These are phyloP conservation scores for Cordyceps pruinosa DNA, from an alignment of 2,329 filamentous ascomycete species.

Conservation along the genomic window DNA sequence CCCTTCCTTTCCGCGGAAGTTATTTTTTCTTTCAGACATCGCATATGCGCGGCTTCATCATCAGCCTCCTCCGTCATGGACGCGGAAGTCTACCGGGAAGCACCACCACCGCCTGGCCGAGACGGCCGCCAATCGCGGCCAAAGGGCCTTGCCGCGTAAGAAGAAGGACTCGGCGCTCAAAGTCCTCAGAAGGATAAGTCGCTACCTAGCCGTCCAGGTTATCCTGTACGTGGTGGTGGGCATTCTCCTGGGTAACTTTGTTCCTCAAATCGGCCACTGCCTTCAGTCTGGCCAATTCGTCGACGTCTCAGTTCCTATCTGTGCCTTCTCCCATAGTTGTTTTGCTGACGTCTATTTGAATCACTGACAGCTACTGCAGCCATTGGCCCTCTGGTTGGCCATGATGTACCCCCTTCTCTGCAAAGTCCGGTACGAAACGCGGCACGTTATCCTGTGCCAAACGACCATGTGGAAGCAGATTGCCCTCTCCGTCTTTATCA, in stretches of 20 bases:
- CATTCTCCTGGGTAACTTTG: constrained; percentile 63
- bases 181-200: constrained; percentile 46
- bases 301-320: constrained; percentile 52
- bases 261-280: constrained; percentile 47
- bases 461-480: constrained; percentile 63
- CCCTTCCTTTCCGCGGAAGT: not conserved
- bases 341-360: too few relatives aligned
- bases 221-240: constrained; percentile 67
- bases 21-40: too few relatives aligned
- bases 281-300: constrained; percentile 61
- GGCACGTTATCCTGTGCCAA: constrained; percentile 55
- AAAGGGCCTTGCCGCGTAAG: not conserved
- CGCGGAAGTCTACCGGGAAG: not conserved
- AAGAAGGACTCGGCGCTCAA: constrained; percentile 34
- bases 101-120: not conserved
- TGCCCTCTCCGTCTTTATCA: constrained; percentile 59
- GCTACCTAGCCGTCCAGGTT: constrained; percentile 59
- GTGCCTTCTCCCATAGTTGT: constrained; percentile 23
- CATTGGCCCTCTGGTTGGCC: constrained; percentile 62
- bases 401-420: constrained; percentile 85
- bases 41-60: too few relatives aligned
- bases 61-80: not conserved
- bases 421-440: constrained; percentile 65
- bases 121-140: not conserved
- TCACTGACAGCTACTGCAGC: constrained; percentile 34